Conservation (phyloP, 805 yeast species). For the Lipomyces sp. region DNA sequence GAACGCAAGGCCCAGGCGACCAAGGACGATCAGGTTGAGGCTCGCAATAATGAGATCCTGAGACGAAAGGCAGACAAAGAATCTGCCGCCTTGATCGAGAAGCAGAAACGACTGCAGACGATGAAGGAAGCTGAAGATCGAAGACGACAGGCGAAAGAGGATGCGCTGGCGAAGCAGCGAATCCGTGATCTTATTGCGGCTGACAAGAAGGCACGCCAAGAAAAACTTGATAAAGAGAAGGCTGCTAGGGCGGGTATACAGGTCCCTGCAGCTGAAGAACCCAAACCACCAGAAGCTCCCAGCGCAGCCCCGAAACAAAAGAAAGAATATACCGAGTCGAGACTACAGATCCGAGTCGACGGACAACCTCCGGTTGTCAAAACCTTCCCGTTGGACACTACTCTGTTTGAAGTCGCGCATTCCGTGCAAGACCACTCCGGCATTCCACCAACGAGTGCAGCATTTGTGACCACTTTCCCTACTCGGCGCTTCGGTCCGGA, state of each 20-base stretch:
- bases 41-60: slow-evolving; percentile 42
- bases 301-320: slow-evolving; percentile 30
- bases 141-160: slow-evolving; percentile 43
- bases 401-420: slow-evolving; percentile 42
- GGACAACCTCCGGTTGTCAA: slow-evolving; percentile 40
- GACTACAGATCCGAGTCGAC: slow-evolving; percentile 38
- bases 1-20: slow-evolving; percentile 43
- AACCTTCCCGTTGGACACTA: slow-evolving; percentile 40
- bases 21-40: slow-evolving; percentile 42
- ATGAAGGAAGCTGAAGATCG: slow-evolving; percentile 44
- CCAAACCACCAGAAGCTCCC: slow-evolving; percentile 27
- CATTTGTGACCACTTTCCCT: slow-evolving; percentile 45
- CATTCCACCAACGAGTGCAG: slow-evolving; percentile 34
- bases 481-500: slow-evolving; percentile 36
- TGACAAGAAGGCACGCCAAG: slow-evolving; percentile 44
- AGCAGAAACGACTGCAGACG: slow-evolving; percentile 44
- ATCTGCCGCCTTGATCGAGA: slow-evolving; percentile 41
- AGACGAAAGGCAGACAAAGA: slow-evolving; percentile 43
- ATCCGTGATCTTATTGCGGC: slow-evolving; percentile 46
- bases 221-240: slow-evolving; percentile 28
- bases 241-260: slow-evolving; percentile 28
- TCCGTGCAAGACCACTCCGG: slow-evolving; percentile 39
- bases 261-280: slow-evolving; percentile 15
- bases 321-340: slow-evolving; percentile 39
- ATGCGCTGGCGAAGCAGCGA: slow-evolving; percentile 42